Evolutionary conservation across 2,329 filamentous ascomycete species (phyloP).

Genomic region (Immersiporthe knoxdaviesiana): DNA sequence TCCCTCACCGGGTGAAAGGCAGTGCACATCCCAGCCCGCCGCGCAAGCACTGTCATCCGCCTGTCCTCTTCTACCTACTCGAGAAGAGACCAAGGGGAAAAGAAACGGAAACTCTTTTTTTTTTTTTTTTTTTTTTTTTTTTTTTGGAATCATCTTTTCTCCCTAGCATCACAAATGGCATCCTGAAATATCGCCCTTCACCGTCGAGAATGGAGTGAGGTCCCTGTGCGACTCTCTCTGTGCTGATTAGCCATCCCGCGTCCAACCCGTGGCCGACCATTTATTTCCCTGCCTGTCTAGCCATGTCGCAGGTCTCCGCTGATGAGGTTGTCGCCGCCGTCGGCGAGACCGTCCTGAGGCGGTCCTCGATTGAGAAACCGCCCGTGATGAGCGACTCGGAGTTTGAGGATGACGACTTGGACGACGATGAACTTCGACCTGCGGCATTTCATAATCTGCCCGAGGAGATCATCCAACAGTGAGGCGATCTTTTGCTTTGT

Average conservation of each 20-base stretch:
- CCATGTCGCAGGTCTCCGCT: conserved; percentile 31
- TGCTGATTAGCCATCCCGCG: conserved; percentile 1
- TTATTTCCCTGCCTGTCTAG: conserved; percentile 5
- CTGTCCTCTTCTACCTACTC: neutral
- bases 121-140: no score
- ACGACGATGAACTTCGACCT: conserved; percentile 29
- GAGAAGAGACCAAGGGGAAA: neutral
- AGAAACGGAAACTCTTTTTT: no score
- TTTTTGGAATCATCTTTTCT: no score
- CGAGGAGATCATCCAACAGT: conserved; percentile 73
- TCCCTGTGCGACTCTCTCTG: neutral
- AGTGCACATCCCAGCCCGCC: neutral
- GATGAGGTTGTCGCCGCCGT: conserved; percentile 30
- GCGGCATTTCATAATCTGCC: conserved; percentile 61
- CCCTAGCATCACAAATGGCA: neutral
- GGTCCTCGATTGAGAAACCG: conserved; percentile 41
- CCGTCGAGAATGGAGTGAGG: conserved; percentile 24
- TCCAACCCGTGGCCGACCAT: conserved; percentile 3
- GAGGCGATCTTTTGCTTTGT: conserved; percentile 36
- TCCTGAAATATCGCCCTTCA: neutral
- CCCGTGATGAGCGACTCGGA: conserved; percentile 35
- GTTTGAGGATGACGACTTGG: conserved; percentile 19
- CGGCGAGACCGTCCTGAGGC: conserved; percentile 27
- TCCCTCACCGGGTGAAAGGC: neutral
- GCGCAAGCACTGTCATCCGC: neutral